Evolutionary conservation across 73 alveolate genomes (phyloP), one percentile per base, ranked within the genome.

Genomic region (Paramecium biaurelia): DNA sequence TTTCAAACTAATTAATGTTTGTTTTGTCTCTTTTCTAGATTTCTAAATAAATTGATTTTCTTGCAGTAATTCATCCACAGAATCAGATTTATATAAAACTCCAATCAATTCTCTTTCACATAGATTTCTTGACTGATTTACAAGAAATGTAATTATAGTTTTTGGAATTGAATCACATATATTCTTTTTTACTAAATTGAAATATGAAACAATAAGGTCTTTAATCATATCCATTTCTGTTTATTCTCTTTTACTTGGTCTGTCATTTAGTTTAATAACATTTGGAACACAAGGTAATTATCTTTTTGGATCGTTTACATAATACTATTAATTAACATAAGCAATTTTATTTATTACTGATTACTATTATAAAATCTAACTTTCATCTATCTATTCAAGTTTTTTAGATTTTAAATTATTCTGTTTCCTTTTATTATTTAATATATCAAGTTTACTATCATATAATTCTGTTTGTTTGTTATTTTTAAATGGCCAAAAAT

Each of bases 161-260:
- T 96, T 96, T 24, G 98, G 98, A 57, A 97, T 93, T 5, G 88
- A 67, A 85, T 97, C 97, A 34, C 93, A 92, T 32, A 95, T 85
- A 79, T 93, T 96, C 92, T 94, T 95, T 93, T 92, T 95, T 24
- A 95, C 98, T n/a, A 96, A 85, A 15, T 92, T 84, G 89, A 95
- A 95, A 85, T 97, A 97, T 38, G 95, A 84, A 20, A 70, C 89
- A 41, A 97, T 95, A 15, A 97, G 76, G 92, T 95, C 96, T 85
- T 96, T 93, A 37, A 96, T 95, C 86, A 96, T 89, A 43, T 92
- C 93, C 30, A 94, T 96, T 85, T 93, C 97, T 88, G 95, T 96
- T 3, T 92, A 47, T 68, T 93, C 96, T 41, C 85, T 86, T 23
- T 86, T 79, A 4, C 68, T 26, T 18, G 92, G 92, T 59, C 58